phyloP scores from a whole-genome alignment of 176 grass and related monocot species.

The Saccharum officinarum region DNA sequence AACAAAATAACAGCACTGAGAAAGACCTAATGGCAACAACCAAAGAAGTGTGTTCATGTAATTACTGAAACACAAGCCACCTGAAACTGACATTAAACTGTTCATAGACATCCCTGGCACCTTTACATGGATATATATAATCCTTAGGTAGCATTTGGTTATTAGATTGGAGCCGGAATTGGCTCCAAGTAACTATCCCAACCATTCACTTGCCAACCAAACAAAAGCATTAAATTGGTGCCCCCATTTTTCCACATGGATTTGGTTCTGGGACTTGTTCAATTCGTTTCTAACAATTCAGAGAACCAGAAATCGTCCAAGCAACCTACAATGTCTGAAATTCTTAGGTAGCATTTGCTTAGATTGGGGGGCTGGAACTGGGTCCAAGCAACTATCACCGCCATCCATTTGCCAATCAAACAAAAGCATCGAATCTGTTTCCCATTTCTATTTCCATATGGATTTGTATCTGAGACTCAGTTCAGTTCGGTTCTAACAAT shows the following conservation, averaged over 20 bases:
- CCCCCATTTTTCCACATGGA: not conserved
- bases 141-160: not conserved
- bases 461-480: not conserved
- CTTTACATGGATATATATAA: not conserved
- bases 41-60: conserved; percentile 9
- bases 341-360: not conserved
- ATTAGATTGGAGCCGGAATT: not conserved
- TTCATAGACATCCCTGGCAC: not conserved
- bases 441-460: not conserved
- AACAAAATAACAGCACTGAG: conserved; percentile 37
- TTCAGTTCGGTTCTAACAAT: not conserved
- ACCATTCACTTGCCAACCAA: not conserved
- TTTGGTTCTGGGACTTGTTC: not conserved
- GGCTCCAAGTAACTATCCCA: not conserved
- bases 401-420: not conserved
- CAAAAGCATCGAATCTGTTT: not conserved
- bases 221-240: not conserved
- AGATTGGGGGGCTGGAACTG: not conserved
- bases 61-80: not conserved
- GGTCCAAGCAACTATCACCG: not conserved
- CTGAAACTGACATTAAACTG: not conserved
- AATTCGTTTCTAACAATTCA: not conserved
- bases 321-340: not conserved
- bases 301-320: not conserved
- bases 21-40: conserved; percentile 11